Conservation (phyloP, 2,329 filamentous ascomycete species). For the Seiridium unicorne region DNA sequence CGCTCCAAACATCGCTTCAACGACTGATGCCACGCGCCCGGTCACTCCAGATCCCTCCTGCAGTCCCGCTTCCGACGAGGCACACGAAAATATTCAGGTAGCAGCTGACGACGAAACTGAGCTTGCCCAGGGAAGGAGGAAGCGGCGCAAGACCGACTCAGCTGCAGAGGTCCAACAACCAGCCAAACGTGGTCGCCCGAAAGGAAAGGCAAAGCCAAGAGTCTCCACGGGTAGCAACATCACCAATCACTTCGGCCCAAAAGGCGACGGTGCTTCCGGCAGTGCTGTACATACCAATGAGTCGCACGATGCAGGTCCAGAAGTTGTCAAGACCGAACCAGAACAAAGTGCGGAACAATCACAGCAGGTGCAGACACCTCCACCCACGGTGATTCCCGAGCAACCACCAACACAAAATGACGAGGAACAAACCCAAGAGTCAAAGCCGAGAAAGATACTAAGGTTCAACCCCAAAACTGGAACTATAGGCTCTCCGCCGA, state of each 20-base stretch:
- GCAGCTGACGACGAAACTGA: constrained; percentile 23
- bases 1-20: constrained; percentile 10
- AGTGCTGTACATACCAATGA: neutral
- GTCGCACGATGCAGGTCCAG: constrained; percentile 8
- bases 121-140: constrained; percentile 31
- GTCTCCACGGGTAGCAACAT: constrained; percentile 15
- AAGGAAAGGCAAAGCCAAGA: constrained; percentile 13
- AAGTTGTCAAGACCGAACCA: neutral
- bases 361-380: neutral
- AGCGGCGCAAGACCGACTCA: constrained; percentile 40
- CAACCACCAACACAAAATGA: neutral
- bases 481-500: constrained; percentile 61
- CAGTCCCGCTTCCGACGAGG: constrained; percentile 23
- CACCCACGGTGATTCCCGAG: neutral
- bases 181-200: constrained; percentile 5
- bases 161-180: constrained; percentile 17
- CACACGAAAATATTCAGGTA: constrained; percentile 7
- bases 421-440: constrained; percentile 9
- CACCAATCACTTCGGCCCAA: constrained; percentile 13
- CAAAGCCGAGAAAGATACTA: constrained; percentile 48
- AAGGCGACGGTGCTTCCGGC: neutral
- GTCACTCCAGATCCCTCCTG: constrained; percentile 30
- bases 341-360: neutral
- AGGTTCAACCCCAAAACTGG: constrained; percentile 59
- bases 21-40: constrained; percentile 15